phyloP scores from a whole-genome alignment of 2,329 filamentous ascomycete genomes.

The Atkinsonella texensis region DNA sequence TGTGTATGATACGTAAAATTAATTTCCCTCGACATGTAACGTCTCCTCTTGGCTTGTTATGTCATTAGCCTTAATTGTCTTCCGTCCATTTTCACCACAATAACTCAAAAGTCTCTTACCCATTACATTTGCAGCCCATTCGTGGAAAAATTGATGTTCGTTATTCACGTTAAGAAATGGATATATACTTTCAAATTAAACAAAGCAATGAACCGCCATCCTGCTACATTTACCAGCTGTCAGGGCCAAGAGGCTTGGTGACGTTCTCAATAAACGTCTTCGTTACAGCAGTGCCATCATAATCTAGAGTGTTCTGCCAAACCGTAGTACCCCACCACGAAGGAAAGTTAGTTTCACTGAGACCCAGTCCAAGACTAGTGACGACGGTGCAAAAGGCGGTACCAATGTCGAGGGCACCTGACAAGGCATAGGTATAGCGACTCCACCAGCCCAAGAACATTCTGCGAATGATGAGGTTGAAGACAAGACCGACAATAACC shows the following conservation, averaged over 20 bases:
- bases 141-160: neutral
- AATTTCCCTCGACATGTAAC: too few species aligned
- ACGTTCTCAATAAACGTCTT: conserved; percentile 15
- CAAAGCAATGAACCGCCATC: neutral
- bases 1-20: too few species aligned
- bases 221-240: conserved; percentile 12
- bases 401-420: conserved; percentile 46
- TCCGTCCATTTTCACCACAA: neutral
- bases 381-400: conserved; percentile 44
- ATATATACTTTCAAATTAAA: neutral
- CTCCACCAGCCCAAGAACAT: conserved; percentile 44
- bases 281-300: conserved; percentile 15
- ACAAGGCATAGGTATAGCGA: conserved; percentile 46
- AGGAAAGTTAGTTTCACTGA: conserved; percentile 32
- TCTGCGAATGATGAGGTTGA: conserved; percentile 40
- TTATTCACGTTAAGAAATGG: neutral
- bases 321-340: conserved; percentile 34
- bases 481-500: conserved; percentile 41
- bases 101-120: too few species aligned
- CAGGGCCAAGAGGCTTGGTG: conserved; percentile 17
- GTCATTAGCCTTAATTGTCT: too few species aligned
- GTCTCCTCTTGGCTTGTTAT: too few species aligned
- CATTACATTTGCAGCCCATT: neutral
- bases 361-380: conserved; percentile 33
- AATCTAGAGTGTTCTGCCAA: conserved; percentile 19